Percentiles rank a stretch among this genome's conserved stretches.
Conservation (phyloP, 768 basidiomycete species). For the Boletus tylopilopsis region DNA sequence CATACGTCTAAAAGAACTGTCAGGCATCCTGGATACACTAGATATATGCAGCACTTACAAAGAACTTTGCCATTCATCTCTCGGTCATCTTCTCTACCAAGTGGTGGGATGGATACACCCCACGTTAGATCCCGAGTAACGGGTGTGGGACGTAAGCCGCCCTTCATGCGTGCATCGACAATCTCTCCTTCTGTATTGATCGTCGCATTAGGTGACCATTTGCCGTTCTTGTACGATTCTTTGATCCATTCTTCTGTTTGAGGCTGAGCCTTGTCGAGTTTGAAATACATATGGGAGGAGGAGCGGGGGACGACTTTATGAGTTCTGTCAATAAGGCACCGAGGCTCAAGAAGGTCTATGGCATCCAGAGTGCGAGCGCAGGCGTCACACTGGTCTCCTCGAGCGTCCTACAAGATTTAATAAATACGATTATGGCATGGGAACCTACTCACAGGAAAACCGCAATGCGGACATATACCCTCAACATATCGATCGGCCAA, state of each 20-base stretch:
- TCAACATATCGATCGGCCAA: conserved; percentile 97
- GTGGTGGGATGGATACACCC: conserved; percentile 89
- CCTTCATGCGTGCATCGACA: conserved; percentile 83
- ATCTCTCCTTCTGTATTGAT: conserved; percentile 86
- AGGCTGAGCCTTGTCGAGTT: conserved; percentile 79
- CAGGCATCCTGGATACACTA: conserved; percentile 3
- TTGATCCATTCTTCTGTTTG: conserved; percentile 86
- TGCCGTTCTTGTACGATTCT: conserved; percentile 70
- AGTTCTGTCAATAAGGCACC: conserved; percentile 81
- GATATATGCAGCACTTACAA: conserved; percentile 54
- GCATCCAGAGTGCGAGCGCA: conserved; percentile 93
- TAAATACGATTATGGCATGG: background rate
- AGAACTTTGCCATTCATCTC: conserved; percentile 94
- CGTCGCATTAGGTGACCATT: conserved; percentile 91
- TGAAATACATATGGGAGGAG: conserved; percentile 90
- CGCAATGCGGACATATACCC: conserved; percentile 95
- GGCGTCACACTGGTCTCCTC: conserved; percentile 96
- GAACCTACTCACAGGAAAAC: conserved; percentile 58
- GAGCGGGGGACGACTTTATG: conserved; percentile 73
- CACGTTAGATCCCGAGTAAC: conserved; percentile 92
- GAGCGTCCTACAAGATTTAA: conserved; percentile 64
- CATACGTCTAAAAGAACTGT: conserved; percentile 68
- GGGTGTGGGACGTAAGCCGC: conserved; percentile 83
- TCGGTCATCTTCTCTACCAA: conserved; percentile 66
- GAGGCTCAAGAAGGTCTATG: conserved; percentile 89